Base-by-base conservation (phyloP, 139 green algal genomes). In the Micromonas pusilla region DNA sequence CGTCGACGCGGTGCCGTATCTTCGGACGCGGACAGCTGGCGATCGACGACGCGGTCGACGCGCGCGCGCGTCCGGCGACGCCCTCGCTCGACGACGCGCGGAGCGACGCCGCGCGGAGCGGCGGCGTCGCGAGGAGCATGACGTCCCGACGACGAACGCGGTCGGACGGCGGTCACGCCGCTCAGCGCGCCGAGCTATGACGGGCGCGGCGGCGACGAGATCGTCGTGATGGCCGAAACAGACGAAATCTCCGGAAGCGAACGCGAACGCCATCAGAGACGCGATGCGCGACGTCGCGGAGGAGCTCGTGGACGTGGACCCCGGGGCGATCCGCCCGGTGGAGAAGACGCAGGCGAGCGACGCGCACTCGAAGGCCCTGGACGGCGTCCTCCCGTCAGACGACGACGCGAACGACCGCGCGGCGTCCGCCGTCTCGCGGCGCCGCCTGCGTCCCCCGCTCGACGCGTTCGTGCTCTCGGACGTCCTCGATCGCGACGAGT, bases 401-500 rank as follows among this genome's bases (percentile, higher is more conserved):
- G 9, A 9, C 9, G 45, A 16, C 45, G 45, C n/a, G n/a, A n/a
- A n/a, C n/a, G n/a, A n/a, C n/a, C n/a, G n/a, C n/a, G n/a, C n/a
- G n/a, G n/a, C n/a, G n/a, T n/a, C 45, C 45, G 16, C 9, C 9
- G 45, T 57, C 16, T 23, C 45, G 45, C 9, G 9, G 62, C 62
- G 62, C n/a, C 13, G 16, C 25, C 20, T 30, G 4, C n/a, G 9
- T 16, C 62, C 62, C 9, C 66, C 33, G 33, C 63, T 70, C n/a
- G 45, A 81, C 28, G 76, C 76, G 21, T 82, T 82, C 76, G 52
- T 85, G 3, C n/a, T 82, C 34, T 25, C 6, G 1, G 32, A 76
- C 63, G 67, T 82, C 2, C 52, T 82, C 3, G 30, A 28, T 3
- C 20, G 13, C 23, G 54, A 79, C 53, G 72, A 85, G 70, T 82